These are phyloP conservation scores for Fusarium sp. DNA, from an alignment of 2,329 filamentous ascomycete species.

Conservation along the genomic window DNA sequence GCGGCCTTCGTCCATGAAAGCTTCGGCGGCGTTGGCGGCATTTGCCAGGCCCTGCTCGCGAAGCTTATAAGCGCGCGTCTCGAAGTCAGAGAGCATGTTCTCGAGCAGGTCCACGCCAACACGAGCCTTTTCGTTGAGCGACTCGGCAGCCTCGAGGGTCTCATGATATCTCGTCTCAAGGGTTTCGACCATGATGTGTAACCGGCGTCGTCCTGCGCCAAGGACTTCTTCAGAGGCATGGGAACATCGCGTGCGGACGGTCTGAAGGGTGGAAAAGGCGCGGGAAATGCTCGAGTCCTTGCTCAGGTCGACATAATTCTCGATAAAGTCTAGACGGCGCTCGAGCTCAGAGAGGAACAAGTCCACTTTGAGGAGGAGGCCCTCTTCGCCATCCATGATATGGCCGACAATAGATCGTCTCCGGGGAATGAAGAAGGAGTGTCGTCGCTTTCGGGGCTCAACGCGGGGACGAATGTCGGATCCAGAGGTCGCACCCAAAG, in stretches of 20 bases:
- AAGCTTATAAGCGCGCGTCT: slow-evolving; percentile 83
- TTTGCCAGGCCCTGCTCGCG: slow-evolving; percentile 79
- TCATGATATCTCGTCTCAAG: slow-evolving; percentile 90
- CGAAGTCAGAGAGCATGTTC: slow-evolving; percentile 85
- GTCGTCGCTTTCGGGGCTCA: slow-evolving; percentile 57
- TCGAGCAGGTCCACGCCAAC: slow-evolving; percentile 90
- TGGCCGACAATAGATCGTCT: slow-evolving; percentile 70
- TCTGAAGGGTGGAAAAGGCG: slow-evolving; percentile 86
- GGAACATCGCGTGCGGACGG: slow-evolving; percentile 88
- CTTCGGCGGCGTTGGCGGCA: slow-evolving; percentile 74
- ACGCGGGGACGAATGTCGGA: slow-evolving; percentile 50
- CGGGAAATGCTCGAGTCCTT: slow-evolving; percentile 87
- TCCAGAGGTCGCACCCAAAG: slow-evolving; percentile 56
- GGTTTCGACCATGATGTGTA: slow-evolving; percentile 92
- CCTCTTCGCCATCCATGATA: slow-evolving; percentile 73
- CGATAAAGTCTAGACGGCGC: slow-evolving; percentile 86
- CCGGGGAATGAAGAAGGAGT: slow-evolving; percentile 69
- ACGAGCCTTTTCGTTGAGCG: slow-evolving; percentile 90
- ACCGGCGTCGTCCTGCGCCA: slow-evolving; percentile 84
- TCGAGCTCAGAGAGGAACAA: slow-evolving; percentile 88
- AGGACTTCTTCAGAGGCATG: slow-evolving; percentile 91
- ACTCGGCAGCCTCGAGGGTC: slow-evolving; percentile 84
- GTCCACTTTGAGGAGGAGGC: slow-evolving; percentile 75
- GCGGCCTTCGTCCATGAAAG: slow-evolving; percentile 81
- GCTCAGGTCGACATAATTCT: slow-evolving; percentile 85